Evolutionary conservation across 768 basidiomycete genomes (phyloP), one percentile per base, ranked within the genome.

Genomic region (Pleurotus djamor): DNA sequence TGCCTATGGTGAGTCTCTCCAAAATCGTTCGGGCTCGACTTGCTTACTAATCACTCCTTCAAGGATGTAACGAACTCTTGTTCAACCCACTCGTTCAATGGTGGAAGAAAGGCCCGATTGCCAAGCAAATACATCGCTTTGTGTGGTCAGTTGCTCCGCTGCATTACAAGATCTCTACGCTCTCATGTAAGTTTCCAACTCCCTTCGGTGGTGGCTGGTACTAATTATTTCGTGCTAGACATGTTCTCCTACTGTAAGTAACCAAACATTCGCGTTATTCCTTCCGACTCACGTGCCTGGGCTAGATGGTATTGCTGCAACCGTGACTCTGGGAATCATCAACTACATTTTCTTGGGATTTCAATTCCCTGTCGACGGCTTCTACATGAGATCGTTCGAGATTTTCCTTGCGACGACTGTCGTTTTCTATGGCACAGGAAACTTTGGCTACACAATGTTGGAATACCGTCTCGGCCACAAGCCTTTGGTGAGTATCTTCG

Each of bases 41-140:
- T n/a, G n/a, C n/a, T n/a, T n/a, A 84, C 77, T 76, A 70, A 67
- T 65, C 52, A 69, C 74, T 58, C 3, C 78, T 86, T 68, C 10
- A 36, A 60, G 59, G 59, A 76, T 88, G 72, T 74, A 85, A 75
- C 78, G 89, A 79, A 71, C 76, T 96, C 54, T 76, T 94, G 38
- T 94, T 96, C 80, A 87, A 94, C 67, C 94, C 94, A 1, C 62
- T 95, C 57, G 74, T 83, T 36, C 72, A 87, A 50, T 95, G 92
- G 93, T 86, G 82, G 79, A 74, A 79, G 43, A 79, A 80, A 58
- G 94, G 94, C 0, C 94, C 94, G 1, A 85, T 96, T 68, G 88
- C 86, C 41, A 72, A 76, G 51, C 88, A 89, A 68, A 83, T 92
- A n/a, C 87, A 87, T 65, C 76, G 69, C 57, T 92, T 92, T 72